Base-by-base conservation (phyloP, 1,284 basidiomycete species). In the Bjerkandera adusta region DNA sequence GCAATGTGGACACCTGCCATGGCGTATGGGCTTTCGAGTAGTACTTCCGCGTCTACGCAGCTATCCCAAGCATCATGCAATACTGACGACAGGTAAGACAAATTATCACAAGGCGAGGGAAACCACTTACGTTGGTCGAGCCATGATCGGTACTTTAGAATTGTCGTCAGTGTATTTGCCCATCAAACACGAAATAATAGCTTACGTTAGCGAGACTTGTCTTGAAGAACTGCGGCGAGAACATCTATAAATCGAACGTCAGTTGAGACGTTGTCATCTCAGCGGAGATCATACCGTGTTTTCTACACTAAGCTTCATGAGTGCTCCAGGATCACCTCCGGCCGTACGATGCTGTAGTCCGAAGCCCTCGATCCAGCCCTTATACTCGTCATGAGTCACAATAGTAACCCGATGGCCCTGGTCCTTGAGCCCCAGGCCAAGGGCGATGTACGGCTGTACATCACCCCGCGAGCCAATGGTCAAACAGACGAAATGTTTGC, bases 1-100 rank as follows among this genome's bases (percentile, higher is more conserved):
- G 89, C 86, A 48, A 92, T 85, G 58, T 92, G 89, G 7, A 88
- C 81, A 15, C 89, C 89, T 1, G 85, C 84, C 77, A 91, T 89
- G 2, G 87, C 82, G 4, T 81, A 85, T 0, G 89, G 89, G 46
- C 76, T 79, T 59, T 86, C 83, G 46, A 90, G 76, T 18, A 91
- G 68, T 4, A 90, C 79, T 55, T 90, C 86, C 1, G 85, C 84
- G 48, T 80, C 83, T 52, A 82, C 72, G 53, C 86, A 89, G 3
- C 81, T 82, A 12, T 76, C 67, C 85, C 85, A 91, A 1, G 85
- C 69, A 49, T 87, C 83, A 3, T 73, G 53, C 4, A 92, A 72
- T 2, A 91, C 79, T 82, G 50, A 8, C 25, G 10, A 15, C 47
- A 45, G 20, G 51, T 34, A 37, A 18, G 40, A 33, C 25, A 42